Evolutionary conservation across 2,329 filamentous ascomycete species (phyloP), one percentile per base, ranked within the genome.

Genomic region (Endoconidiophora polonica): DNA sequence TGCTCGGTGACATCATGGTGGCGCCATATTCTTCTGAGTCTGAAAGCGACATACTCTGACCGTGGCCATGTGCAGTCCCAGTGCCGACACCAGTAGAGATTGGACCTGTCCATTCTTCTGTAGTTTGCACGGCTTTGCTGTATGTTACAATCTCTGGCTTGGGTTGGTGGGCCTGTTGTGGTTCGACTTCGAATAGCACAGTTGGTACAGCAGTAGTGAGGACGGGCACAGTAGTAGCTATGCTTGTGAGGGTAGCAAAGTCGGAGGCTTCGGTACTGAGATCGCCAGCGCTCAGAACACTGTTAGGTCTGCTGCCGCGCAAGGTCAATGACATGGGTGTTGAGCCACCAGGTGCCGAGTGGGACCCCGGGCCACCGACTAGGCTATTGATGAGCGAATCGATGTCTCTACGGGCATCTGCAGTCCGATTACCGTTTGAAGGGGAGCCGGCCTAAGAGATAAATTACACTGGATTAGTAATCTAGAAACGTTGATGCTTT

Each of bases 111-210:
- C 84, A 84, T 55, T 81, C 78, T 59, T 86, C 83, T 20, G 82
- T 78, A 14, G 91, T 95, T 65, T 98, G 93, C 20, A 96, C 87
- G 50, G 81, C 88, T 68, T 95, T 96, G 72, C 85, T 96, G 71
- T 98, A 98, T 48, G 87, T 94, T 60, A 94, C 87, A 53, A 94
- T 72, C 64, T 98, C 91, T 56, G 82, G 77, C 50, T 81, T 76
- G 33, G 82, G 79, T 18, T 79, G 81, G 40, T 46, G 16, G 20
- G 47, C 43, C 36, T 49, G 44, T 44, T 50, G 51, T 1, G 84
- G 82, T 1, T 83, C 78, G 56, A 79, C 83, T 63, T 94, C 88
- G 65, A 83, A 87, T 54, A 91, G 76, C 33, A 85, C 87, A 16
- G 80, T 78, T 48, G 86, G 71, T 5, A 83, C 73, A 9, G 77